Evolutionary conservation across 208 protist species (phyloP), one percentile per base, ranked within the genome.

Genomic region (Giardia muris): DNA sequence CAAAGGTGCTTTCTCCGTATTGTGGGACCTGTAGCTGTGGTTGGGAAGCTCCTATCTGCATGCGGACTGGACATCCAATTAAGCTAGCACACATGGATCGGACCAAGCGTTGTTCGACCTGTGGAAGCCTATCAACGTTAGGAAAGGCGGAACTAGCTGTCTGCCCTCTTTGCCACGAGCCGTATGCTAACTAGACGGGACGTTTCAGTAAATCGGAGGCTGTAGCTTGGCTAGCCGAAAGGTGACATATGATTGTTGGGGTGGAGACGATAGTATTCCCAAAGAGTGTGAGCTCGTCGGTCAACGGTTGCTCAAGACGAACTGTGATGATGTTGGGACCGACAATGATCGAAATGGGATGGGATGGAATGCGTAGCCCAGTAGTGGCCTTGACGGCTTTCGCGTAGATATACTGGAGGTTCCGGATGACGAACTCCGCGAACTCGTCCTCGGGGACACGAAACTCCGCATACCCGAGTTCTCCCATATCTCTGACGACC

Each of bases 141-240:
- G 86, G 86, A 46, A 89, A 89, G 86, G 45, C 22, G 4, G 3
- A 10, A 10, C 42, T 89, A 44, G 3, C 4, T 46, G 86, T 89
- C 3, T 89, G 86, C 86, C 86, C 86, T 10, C 19, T 89, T 19
- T 89, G 86, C 86, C 86, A 89, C 42, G 86, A 89, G 42, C 86
- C 4, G 4, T 89, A 46, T 44, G 57, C 30, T 76, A 76, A 10
- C 19, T 10, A 76, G 10, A 30, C 57, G 30, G 10, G 19, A 76
- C 19, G 19, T 76, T 76, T 76, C 57, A 76, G 57, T 30, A 76
- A 30, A 10, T 76, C 57, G 19, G 10, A 10, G 19, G 57, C 57
- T 39, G 57, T 76, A 39, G 57, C 57, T 30, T 30, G 57, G 10
- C 57, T 76, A 39, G 57, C 57, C 57, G 10, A 30, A 76, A 76